Percentiles rank a stretch among this genome's conserved stretches.
Conservation (phyloP, 2,329 filamentous ascomycete genomes). For the Didymella pinodella region DNA sequence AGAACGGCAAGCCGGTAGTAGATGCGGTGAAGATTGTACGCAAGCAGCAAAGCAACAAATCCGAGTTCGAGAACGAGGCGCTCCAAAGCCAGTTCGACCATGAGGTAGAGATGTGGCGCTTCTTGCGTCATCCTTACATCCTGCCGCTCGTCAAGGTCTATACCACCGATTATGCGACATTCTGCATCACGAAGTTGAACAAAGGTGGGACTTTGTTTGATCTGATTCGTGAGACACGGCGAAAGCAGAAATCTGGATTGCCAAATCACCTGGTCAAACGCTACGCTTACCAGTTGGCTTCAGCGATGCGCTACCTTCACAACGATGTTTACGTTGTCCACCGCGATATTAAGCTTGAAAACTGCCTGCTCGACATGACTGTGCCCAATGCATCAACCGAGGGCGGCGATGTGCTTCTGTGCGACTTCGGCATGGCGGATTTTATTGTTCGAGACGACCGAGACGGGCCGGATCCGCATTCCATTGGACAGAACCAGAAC, state of each 20-base stretch:
- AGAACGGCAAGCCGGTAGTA: conserved; percentile 61
- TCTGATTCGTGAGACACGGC: conserved; percentile 63
- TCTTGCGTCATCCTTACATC: conserved; percentile 68
- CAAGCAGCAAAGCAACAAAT: conserved; percentile 63
- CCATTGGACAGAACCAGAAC: conserved; percentile 49
- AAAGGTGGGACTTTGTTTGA: conserved; percentile 71
- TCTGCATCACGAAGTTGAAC: conserved; percentile 71
- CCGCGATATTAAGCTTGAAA: conserved; percentile 74
- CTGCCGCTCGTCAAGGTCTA: conserved; percentile 69
- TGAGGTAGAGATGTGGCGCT: conserved; percentile 73
- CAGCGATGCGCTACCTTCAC: conserved; percentile 71
- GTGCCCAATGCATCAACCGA: conserved; percentile 56
- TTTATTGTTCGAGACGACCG: conserved; percentile 67
- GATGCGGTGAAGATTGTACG: conserved; percentile 73
- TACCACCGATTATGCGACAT: conserved; percentile 72
- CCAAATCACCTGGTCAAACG: conserved; percentile 62
- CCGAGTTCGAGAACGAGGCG: conserved; percentile 69
- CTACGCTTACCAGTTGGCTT: conserved; percentile 70
- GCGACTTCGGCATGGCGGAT: conserved; percentile 75
- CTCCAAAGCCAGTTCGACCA: conserved; percentile 73
- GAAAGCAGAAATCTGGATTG: conserved; percentile 55
- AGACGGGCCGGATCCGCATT: conserved; percentile 59
- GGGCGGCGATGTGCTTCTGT: conserved; percentile 67
- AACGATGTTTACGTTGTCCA: conserved; percentile 72
- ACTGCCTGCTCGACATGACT: conserved; percentile 68